Conservation (phyloP, 2,329 filamentous ascomycete species). For the Fusarium praegraminearum region DNA sequence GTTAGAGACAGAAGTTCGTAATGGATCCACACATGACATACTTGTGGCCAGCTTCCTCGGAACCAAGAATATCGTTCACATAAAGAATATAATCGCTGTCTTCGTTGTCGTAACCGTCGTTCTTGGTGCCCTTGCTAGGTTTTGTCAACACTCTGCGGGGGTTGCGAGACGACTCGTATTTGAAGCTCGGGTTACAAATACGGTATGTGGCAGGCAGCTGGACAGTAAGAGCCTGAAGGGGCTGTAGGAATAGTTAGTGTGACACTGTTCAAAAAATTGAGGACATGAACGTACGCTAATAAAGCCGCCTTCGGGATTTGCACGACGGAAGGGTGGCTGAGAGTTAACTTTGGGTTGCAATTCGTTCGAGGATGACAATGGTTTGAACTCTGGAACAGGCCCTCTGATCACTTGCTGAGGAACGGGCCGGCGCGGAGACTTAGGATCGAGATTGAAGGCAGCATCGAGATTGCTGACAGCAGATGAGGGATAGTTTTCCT, state of each 20-base stretch:
- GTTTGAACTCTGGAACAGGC: constrained; percentile 88
- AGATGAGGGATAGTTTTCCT: constrained; percentile 80
- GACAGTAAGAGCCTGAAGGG: constrained; percentile 92
- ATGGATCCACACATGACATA: constrained; percentile 56
- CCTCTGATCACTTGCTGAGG: constrained; percentile 66
- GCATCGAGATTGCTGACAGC: constrained; percentile 78
- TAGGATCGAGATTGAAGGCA: constrained; percentile 68
- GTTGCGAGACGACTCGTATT: constrained; percentile 98
- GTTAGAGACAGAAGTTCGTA: constrained; percentile 20
- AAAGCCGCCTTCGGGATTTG: constrained; percentile 96
- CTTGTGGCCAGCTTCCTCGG: constrained; percentile 98
- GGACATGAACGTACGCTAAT: constrained; percentile 79
- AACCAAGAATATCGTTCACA: constrained; percentile 97
- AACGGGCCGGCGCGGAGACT: constrained; percentile 67
- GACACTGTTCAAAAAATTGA: not conserved
- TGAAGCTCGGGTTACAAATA: constrained; percentile 97
- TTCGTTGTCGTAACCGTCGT: constrained; percentile 98
- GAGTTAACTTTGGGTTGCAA: constrained; percentile 84
- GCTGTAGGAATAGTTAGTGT: constrained; percentile 63
- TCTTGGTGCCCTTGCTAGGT: constrained; percentile 97
- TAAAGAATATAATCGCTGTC: constrained; percentile 99
- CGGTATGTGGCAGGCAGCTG: constrained; percentile 96
- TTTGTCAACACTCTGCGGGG: constrained; percentile 96
- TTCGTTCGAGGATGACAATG: constrained; percentile 78
- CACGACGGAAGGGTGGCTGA: constrained; percentile 91